Conservation (phyloP, 2,329 filamentous ascomycete species). For the Trichoderma sp. region DNA sequence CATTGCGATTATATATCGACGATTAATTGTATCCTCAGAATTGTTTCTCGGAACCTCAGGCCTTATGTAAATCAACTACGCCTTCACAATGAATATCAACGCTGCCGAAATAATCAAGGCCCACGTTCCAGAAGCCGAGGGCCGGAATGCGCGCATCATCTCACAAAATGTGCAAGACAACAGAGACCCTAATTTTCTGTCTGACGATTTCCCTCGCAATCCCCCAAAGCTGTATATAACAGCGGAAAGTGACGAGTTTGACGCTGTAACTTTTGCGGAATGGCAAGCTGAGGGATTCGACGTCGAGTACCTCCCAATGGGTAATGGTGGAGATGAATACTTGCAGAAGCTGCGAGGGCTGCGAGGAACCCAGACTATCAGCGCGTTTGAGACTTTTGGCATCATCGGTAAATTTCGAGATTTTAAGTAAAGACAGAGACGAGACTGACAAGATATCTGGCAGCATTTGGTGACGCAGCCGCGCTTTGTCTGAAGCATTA, state of each 20-base stretch:
- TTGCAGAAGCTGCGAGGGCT: slow-evolving; percentile 41
- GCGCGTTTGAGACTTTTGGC: slow-evolving; percentile 49
- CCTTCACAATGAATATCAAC: slow-evolving; percentile 36
- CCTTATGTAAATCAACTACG: background rate
- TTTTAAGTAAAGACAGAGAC: too few species aligned
- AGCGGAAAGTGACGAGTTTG: slow-evolving; percentile 49
- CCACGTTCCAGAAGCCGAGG: slow-evolving; percentile 39
- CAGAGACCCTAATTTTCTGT: slow-evolving; percentile 49
- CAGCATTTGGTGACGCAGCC: slow-evolving; percentile 51
- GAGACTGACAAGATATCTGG: background rate
- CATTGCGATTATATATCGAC: background rate
- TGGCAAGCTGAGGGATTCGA: slow-evolving; percentile 51
- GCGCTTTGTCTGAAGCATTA: slow-evolving; percentile 50
- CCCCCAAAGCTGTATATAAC: slow-evolving; percentile 49
- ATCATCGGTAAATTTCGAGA: slow-evolving; percentile 44
- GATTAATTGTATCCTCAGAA: background rate
- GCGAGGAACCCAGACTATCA: slow-evolving; percentile 40
- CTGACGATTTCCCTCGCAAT: slow-evolving; percentile 44
- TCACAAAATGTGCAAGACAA: slow-evolving; percentile 44
- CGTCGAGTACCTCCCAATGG: slow-evolving; percentile 49
- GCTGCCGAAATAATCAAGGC: slow-evolving; percentile 39
- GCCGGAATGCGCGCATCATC: slow-evolving; percentile 39
- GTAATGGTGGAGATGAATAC: slow-evolving; percentile 42
- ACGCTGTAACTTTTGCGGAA: slow-evolving; percentile 42
- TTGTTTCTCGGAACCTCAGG: background rate